Evolutionary conservation across 2,329 filamentous ascomycete genomes (phyloP), one percentile per base, ranked within the genome.

Genomic region (Alternaria arborescens): DNA sequence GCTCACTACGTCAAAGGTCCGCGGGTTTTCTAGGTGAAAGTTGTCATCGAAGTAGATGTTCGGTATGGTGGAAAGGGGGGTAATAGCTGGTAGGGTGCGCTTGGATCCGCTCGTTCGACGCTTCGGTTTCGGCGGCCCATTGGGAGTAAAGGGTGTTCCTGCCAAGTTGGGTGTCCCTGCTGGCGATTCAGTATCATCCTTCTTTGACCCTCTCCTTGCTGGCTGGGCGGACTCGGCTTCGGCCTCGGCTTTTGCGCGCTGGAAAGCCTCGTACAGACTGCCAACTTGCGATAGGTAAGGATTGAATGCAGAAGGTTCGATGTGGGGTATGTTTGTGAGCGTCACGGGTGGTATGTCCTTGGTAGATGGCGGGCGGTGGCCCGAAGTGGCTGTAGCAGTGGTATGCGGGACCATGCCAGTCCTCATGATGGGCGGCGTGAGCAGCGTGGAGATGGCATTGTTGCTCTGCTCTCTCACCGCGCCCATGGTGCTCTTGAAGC

Each of bases 1-100:
- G 74, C 94, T 98, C 14, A 99, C 94, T 26, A 98, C 89, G 76
- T 99, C 95, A 75, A 99, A 99, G 0, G 91, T 98, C 52, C 95
- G 88, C 0, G 95, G 95, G 65, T 99, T 98, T 75, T 99, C 95
- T 8, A 99, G 86, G 71, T 93, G 94, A 69, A 99, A 99, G 70
- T 93, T 89, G 34, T 97, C 91, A 55, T 98, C 95, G 70, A 97
- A 97, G 75, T 98, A 99, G 11, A 99, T 92, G 50, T 83, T 87
- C 0, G 95, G 95, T 43, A 99, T 97, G 0, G 94, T 98, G 5
- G 93, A 95, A 28, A 99, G 78, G 0, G 94, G 95, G 1, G 95
- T 93, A 1, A 91, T 88, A 0, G 91, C 91, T 61, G 94, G 91
- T 0, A 85, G 79, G 41, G 84, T 84, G 67, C 89, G 88, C 71